Evolutionary conservation across 2,329 filamentous ascomycete genomes (phyloP).

Genomic region (Pyricularia pennisetigena): DNA sequence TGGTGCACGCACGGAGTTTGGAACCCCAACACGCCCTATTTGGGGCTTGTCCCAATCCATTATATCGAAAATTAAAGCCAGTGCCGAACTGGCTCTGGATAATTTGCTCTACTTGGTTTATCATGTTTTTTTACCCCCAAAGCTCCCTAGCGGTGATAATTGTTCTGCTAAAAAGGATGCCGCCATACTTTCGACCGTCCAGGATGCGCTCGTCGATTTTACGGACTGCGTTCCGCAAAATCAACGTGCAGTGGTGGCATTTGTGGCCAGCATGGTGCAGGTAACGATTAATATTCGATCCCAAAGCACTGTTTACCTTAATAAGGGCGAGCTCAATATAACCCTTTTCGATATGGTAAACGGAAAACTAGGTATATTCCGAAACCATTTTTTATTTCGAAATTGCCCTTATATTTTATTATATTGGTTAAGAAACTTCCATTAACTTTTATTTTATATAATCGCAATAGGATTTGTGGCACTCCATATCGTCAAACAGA

Average conservation of each 20-base stretch:
- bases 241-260: not conserved
- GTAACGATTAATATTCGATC: not conserved
- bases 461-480: not conserved
- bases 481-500: not conserved
- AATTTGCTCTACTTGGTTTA: not conserved
- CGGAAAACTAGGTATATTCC: not conserved
- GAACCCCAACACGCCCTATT: not conserved
- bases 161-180: not conserved
- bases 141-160: not conserved
- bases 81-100: not conserved
- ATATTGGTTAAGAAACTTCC: too few relatives aligned
- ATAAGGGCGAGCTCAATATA: not conserved
- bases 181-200: not conserved
- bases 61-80: not conserved
- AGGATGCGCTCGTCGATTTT: not conserved
- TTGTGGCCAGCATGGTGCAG: not conserved
- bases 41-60: not conserved
- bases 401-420: too few relatives aligned
- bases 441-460: not conserved
- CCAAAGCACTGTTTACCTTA: not conserved
- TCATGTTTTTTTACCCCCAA: constrained; percentile 1
- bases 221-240: not conserved
- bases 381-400: too few relatives aligned
- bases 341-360: not conserved
- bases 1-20: not conserved